Percentiles rank a stretch among this genome's conserved stretches.
These are phyloP conservation scores for Aspergillus sclerotialis DNA, from an alignment of 2,329 filamentous ascomycete species.

Conservation along the genomic window DNA sequence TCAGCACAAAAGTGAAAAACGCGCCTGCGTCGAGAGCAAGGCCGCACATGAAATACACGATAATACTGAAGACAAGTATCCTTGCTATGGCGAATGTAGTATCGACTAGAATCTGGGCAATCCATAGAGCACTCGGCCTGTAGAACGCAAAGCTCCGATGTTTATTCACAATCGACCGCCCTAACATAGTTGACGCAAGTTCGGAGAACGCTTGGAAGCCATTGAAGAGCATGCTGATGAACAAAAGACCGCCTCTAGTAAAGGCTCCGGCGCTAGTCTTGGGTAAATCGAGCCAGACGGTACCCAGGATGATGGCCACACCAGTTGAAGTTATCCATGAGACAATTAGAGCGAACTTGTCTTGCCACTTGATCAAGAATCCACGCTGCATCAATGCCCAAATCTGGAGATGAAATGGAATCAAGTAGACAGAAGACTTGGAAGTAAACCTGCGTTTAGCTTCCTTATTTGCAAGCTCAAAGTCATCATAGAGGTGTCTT, in stretches of 20 bases:
- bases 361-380: slow-evolving; percentile 79
- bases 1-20: slow-evolving; percentile 53
- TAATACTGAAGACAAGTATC: slow-evolving; percentile 57
- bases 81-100: slow-evolving; percentile 63
- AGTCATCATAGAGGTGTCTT: slow-evolving; percentile 65
- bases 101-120: slow-evolving; percentile 76
- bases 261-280: slow-evolving; percentile 63
- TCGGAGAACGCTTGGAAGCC: slow-evolving; percentile 82
- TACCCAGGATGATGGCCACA: slow-evolving; percentile 72
- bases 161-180: slow-evolving; percentile 51
- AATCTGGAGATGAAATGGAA: slow-evolving; percentile 75
- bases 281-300: slow-evolving; percentile 67
- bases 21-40: slow-evolving; percentile 48
- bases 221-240: slow-evolving; percentile 75
- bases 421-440: slow-evolving; percentile 70
- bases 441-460: slow-evolving; percentile 68
- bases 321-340: slow-evolving; percentile 65
- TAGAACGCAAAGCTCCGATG: slow-evolving; percentile 46
- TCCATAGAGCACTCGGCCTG: slow-evolving; percentile 66
- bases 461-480: slow-evolving; percentile 66
- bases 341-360: slow-evolving; percentile 68
- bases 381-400: slow-evolving; percentile 79
- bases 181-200: slow-evolving; percentile 59
- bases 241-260: slow-evolving; percentile 73
- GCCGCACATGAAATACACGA: slow-evolving; percentile 54